Evolutionary conservation across 768 basidiomycete genomes (phyloP).

Genomic region (Lentinula boryana): DNA sequence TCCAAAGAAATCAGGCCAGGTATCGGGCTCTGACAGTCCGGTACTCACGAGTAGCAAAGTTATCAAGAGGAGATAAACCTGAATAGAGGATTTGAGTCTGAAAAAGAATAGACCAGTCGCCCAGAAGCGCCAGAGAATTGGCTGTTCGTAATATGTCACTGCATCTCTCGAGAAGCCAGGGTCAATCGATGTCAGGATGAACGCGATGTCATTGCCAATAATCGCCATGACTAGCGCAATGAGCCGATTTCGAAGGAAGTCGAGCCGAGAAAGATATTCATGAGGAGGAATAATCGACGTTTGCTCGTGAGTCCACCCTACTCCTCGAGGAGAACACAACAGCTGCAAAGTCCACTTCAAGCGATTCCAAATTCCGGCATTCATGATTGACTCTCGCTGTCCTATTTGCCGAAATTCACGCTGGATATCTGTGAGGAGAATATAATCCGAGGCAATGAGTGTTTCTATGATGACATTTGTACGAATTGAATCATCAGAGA

Average conservation of each 20-base stretch:
- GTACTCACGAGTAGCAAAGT: background rate
- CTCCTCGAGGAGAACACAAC: slow-evolving; percentile 3
- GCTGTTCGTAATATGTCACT: background rate
- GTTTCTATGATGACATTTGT: background rate
- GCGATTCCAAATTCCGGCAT: slow-evolving; percentile 4
- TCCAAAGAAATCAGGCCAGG: slow-evolving; percentile 1
- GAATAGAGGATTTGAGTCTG: background rate
- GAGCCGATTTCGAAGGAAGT: background rate
- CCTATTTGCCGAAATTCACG: slow-evolving; percentile 5
- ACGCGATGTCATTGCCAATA: background rate
- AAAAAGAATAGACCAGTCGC: background rate
- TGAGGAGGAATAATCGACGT: slow-evolving; percentile 6
- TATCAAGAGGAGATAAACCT: background rate
- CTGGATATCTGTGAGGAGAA: slow-evolving; percentile 12
- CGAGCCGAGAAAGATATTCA: background rate
- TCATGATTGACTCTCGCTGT: slow-evolving; percentile 9
- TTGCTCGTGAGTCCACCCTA: slow-evolving; percentile 7
- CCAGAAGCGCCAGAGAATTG: background rate
- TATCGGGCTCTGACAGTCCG: background rate
- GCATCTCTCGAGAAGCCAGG: background rate
- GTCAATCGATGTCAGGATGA: background rate
- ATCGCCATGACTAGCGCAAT: background rate
- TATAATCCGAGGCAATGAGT: slow-evolving; percentile 9
- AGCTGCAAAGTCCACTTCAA: slow-evolving; percentile 10
- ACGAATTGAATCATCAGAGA: background rate